These are phyloP conservation scores for Nicotiana otophora DNA, from an alignment of 257 asterid species.

Conservation along the genomic window DNA sequence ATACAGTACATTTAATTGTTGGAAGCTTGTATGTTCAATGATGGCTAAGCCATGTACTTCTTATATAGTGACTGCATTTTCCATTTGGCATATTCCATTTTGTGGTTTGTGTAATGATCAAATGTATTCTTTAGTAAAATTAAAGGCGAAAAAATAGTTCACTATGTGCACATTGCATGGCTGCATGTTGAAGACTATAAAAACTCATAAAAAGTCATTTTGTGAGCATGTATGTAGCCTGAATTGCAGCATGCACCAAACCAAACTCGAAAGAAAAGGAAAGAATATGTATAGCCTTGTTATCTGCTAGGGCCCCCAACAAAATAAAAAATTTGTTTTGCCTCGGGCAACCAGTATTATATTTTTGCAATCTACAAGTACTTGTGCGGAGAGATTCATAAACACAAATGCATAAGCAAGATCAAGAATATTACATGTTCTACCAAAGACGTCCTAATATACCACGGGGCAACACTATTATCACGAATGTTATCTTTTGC, in stretches of 20 bases:
- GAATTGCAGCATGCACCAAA: background rate
- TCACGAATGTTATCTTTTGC: slow-evolving; percentile 86
- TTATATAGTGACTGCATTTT: background rate
- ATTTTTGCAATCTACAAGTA: background rate
- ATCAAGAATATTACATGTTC: slow-evolving; percentile 43
- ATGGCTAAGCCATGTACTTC: background rate
- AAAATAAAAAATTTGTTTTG: background rate
- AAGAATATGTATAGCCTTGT: no score
- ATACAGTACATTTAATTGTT: background rate
- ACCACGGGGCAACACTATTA: slow-evolving; percentile 91
- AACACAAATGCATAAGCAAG: background rate
- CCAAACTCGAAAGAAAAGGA: no score
- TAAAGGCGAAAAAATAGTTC: background rate
- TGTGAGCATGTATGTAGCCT: background rate
- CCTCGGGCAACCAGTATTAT: background rate
- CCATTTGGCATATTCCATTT: background rate
- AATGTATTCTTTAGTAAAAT: background rate
- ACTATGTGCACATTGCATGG: no score
- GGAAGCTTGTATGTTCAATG: background rate
- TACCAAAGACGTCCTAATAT: slow-evolving; percentile 76
- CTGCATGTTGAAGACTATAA: background rate
- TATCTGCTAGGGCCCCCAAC: background rate
- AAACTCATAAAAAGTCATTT: background rate
- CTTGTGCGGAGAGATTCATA: background rate
- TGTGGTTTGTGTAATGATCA: background rate